These are phyloP conservation scores for Seiridium cupressi DNA, from an alignment of 2,329 filamentous ascomycete genomes.

Conservation along the genomic window DNA sequence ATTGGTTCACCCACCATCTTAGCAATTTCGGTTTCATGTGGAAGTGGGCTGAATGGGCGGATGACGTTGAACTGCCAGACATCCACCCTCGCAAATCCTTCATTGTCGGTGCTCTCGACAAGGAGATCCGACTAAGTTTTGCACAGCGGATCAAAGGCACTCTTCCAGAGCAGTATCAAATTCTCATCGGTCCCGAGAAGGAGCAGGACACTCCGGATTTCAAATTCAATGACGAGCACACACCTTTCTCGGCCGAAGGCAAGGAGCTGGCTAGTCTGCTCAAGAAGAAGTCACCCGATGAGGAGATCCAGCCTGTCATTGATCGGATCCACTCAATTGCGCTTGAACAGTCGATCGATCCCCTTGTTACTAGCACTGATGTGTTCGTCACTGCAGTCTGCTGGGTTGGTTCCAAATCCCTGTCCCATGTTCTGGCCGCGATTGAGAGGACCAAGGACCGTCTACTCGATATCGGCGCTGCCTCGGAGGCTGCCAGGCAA, in stretches of 20 bases:
- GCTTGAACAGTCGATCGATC: constrained; percentile 68
- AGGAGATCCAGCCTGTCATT: constrained; percentile 81
- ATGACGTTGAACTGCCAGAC: constrained; percentile 74
- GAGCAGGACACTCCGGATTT: constrained; percentile 96
- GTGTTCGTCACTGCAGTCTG: constrained; percentile 93
- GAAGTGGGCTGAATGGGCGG: constrained; percentile 98
- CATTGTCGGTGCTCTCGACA: constrained; percentile 85
- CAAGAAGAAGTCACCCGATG: constrained; percentile 79
- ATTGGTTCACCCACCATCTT: constrained; percentile 97
- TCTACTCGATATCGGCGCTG: constrained; percentile 73
- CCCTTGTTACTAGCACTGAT: constrained; percentile 83
- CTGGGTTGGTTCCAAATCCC: constrained; percentile 89
- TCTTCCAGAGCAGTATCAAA: constrained; percentile 78
- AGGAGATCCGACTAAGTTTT: constrained; percentile 95
- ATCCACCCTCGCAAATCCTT: constrained; percentile 91
- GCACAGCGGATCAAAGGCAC: constrained; percentile 95
- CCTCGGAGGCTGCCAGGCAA: constrained; percentile 71
- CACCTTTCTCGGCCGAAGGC: constrained; percentile 82
- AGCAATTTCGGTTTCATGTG: constrained; percentile 99
- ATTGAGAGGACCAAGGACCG: constrained; percentile 94
- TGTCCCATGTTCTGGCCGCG: constrained; percentile 92
- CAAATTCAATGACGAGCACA: constrained; percentile 76
- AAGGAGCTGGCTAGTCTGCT: constrained; percentile 77
- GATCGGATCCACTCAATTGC: constrained; percentile 80
- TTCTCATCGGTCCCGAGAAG: constrained; percentile 79